A percentile compares a stretch with the other conserved stretches of the same genome.
Conservation (phyloP, 331 rosid species). For the Cydonia oblonga region DNA sequence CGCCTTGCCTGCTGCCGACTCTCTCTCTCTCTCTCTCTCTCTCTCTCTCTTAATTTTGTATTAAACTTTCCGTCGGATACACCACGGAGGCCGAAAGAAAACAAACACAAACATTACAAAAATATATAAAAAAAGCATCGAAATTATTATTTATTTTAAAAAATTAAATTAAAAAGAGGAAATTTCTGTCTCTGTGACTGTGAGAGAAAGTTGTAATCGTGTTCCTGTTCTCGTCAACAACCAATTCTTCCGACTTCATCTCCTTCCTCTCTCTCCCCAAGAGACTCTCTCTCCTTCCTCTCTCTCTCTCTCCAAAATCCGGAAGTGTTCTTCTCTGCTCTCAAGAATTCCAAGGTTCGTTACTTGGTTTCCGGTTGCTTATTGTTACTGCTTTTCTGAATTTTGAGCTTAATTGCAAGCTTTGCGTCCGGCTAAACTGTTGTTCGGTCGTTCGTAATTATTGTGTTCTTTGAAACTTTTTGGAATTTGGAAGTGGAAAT, state of each 20-base stretch:
- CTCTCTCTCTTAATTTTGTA: neutral
- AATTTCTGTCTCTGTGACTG: conserved; percentile 12
- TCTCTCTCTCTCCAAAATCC: neutral
- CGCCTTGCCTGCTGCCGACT: neutral
- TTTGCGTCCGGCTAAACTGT: neutral
- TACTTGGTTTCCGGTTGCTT: neutral
- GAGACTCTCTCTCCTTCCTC: neutral
- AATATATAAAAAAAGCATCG: neutral
- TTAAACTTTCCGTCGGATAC: conserved; percentile 14
- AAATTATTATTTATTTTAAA: neutral
- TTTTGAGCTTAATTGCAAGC: neutral
- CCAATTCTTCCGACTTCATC: conserved; percentile 5
- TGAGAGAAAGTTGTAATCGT: conserved; percentile 21
- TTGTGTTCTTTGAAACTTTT: neutral
- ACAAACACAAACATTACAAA: neutral
- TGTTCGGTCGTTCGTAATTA: neutral
- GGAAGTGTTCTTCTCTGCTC: neutral
- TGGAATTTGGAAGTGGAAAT: neutral
- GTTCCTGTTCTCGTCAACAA: conserved; percentile 16
- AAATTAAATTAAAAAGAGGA: neutral
- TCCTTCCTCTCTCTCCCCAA: neutral
- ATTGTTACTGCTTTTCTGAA: neutral
- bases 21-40: conserved; percentile 13
- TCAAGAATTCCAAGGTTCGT: conserved; percentile 8
- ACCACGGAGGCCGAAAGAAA: conserved; percentile 6